Base-by-base conservation (phyloP, 139 green algal genomes). In the Zygnema cylindricum region DNA sequence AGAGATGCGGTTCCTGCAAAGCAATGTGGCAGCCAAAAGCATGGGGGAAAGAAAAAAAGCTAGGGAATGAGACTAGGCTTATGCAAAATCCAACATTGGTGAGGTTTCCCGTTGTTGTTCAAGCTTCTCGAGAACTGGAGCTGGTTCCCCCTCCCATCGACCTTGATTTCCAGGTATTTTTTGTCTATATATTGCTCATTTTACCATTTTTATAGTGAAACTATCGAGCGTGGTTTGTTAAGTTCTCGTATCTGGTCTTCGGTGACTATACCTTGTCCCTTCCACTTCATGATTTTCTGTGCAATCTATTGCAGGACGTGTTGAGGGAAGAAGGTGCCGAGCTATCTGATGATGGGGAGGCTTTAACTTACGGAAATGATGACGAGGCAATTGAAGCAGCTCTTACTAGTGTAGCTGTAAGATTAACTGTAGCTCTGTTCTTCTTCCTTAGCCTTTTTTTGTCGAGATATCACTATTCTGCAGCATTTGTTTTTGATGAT, bases 281-380 rank as follows among this genome's bases (percentile, higher is more conserved):
- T 7, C 16, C 36, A 3, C 11, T 43, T 43, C 38, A 35, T 35
- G 30, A 73, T 73, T 35, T 35, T 25, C 57, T 25, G 57, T 25
- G 57, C 30, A 41, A 79, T 23, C 69, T 38, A 36, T 25, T 81
- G 1, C 78, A 86, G 78, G 78, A 86, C 35, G 32, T 63, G 1
- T 77, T 86, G 78, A n/a, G n/a, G 39, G 78, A 86, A 16, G 40
- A 32, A n/a, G 78, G 78, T 77, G 78, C 78, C 33, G 35, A 86
- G 39, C 69, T 86, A 41, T 57, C 41, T 25, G 23, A 57, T 33
- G 78, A 86, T 32, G 78, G 78, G 35, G 78, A 77, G 23, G 32
- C 82, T 21, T 2, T 84, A 82, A 76, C 82, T 21, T 87, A 82
- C 16, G 69, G 69, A 69, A 87, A 87, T 11, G 82, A 87, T 30